Base-by-base conservation (phyloP, 2,329 filamentous ascomycete genomes). In the Hypoxylon sp. region DNA sequence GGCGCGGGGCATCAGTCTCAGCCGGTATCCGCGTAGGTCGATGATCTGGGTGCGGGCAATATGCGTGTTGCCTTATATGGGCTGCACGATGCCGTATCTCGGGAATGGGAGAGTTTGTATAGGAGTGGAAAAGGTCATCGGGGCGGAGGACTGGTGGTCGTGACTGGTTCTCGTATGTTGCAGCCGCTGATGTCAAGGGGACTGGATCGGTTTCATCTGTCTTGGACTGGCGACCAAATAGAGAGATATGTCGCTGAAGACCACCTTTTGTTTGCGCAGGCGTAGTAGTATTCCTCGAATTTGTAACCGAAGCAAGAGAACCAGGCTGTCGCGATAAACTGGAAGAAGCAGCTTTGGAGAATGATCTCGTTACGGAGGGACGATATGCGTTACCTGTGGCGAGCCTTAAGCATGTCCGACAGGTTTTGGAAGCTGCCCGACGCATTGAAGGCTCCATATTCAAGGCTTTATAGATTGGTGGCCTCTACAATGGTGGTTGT, bases 101-200 rank as follows among this genome's bases (percentile, higher is more conserved):
- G 27, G 90, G 88, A 30, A 93, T 89, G 6, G 95, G 94, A 9
- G 94, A 99, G 59, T 87, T 80, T 25, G 90, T 90, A 71, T 94
- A 96, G 7, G 90, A 85, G 73, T 99, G 93, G 78, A 97, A 99
- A 48, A 99, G 86, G 69, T 97, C 88, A 73, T 95, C 85, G 40
- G 85, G 80, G 57, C 78, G 78, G 17, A 96, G 79, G 21, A 75
- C 63, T 7, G 59, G 69, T 34, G 63, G 64, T 32, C 51, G 41
- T 12, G 49, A 41, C 20, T 46, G 32, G 31, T 63, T 55, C 31
- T 51, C 54, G 5, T 57, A 47, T 16, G 55, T 40, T 41, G 59
- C 26, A 15, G 61, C 49, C n/a, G n/a, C n/a, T 15, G 62, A 29
- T 31, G 36, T 47, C 25, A 57, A 48, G 5, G 43, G 15, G 36